Base-by-base conservation (phyloP, 2,329 filamentous ascomycete genomes). In the Alternaria solani region DNA sequence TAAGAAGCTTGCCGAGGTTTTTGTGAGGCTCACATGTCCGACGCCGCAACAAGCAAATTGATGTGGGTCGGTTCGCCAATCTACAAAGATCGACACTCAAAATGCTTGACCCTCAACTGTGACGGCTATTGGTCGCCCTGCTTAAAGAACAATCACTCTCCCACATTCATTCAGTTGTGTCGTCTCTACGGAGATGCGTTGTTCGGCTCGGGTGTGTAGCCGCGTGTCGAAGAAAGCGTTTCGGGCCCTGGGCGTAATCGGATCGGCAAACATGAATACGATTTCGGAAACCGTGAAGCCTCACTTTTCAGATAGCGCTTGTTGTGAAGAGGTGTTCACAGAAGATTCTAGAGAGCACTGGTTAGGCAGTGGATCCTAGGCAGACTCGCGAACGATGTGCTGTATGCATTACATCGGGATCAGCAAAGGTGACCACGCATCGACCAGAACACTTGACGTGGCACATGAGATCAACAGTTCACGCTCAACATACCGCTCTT, bases 241-340 rank as follows among this genome's bases (percentile, higher is more conserved):
- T 20, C 18, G 18, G 30, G 12, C 20, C 14, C 30, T 36, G 32
- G 30, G 32, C 32, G 46, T 38, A 38, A 49, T 49, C 46, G 30
- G 46, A 49, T 49, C 46, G 46, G 46, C 46, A 49, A 49, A 36
- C 46, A 49, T 32, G 46, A 23, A 36, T 38, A 49, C 30, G 20
- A 36, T 25, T 26, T 49, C 32, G 46, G 32, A 36, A 38, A 49
- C 25, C 26, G 16, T 25, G n/a, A 49, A 49, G 46, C 46, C 46
- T 49, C 46, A 49, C 46, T 49, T 49, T 49, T 26, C 23, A 8
- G 42, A 38, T 23, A 38, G 32, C 23, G 23, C 46, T 36, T 20
- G 16, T 38, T 36, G 30, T 25, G 46, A 49, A 49, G 46, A 25
- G 1, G 30, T 36, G 46, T 25, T 38, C 23, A 25, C 34, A 30